Conservation (phyloP, 23 red algal species). For the Cyanidiococcus yangmingshanensis region DNA sequence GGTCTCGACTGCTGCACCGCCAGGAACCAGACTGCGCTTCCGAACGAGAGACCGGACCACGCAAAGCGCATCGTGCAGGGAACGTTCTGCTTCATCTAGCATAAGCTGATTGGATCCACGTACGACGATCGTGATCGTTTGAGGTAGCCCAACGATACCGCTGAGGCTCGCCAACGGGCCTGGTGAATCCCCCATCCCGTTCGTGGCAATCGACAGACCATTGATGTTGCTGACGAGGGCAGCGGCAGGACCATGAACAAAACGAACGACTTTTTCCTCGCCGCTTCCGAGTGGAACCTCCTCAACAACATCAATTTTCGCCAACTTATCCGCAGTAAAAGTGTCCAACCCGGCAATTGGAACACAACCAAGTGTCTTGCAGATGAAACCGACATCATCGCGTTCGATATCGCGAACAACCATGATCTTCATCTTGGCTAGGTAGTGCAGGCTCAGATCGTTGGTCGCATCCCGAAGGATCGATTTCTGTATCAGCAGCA, state of each 20-base stretch:
- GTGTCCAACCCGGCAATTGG: conserved; percentile 82
- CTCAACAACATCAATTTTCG: conserved; percentile 91
- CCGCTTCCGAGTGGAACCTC: conserved; percentile 44
- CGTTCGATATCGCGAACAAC: conserved; percentile 87
- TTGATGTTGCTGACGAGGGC: background rate
- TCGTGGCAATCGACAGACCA: background rate
- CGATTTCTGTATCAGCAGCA: conserved; percentile 92
- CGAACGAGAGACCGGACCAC: conserved; percentile 87
- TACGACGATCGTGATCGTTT: conserved; percentile 71
- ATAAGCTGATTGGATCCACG: conserved; percentile 85
- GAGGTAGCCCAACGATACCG: conserved; percentile 8
- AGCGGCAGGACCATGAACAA: conserved; percentile 30
- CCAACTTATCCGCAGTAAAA: conserved; percentile 81
- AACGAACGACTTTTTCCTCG: conserved; percentile 60
- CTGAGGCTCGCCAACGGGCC: conserved; percentile 21
- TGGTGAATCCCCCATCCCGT: background rate
- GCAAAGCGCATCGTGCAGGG: conserved; percentile 90
- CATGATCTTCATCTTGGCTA: conserved; percentile 99
- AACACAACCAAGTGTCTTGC: conserved; percentile 73
- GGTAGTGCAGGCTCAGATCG: conserved; percentile 89
- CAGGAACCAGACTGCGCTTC: conserved; percentile 72
- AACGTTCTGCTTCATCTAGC: conserved; percentile 93
- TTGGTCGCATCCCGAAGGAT: conserved; percentile 91
- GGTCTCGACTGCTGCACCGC: conserved; percentile 75
- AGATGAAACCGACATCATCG: conserved; percentile 85